These are phyloP conservation scores for Trematosphaeria pertusa DNA, from an alignment of 2,329 filamentous ascomycete species.

Conservation along the genomic window DNA sequence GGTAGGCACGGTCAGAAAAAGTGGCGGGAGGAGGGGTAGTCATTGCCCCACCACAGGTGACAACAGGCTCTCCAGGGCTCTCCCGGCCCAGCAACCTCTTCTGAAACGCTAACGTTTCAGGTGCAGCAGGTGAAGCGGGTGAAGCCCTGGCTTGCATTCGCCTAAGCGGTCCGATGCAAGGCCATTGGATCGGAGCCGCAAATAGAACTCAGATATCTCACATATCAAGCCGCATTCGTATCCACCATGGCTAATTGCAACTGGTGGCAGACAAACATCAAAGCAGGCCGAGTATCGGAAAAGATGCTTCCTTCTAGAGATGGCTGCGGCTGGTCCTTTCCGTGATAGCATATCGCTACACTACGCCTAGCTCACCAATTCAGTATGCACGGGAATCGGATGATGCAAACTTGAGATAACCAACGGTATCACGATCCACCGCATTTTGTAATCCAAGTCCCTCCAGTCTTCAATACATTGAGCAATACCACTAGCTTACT, in stretches of 20 bases:
- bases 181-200: constrained; percentile 9
- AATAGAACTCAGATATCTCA: background rate
- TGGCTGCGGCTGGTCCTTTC: too few relatives aligned
- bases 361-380: too few relatives aligned
- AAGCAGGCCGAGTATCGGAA: background rate
- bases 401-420: too few relatives aligned
- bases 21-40: constrained; percentile 1
- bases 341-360: too few relatives aligned
- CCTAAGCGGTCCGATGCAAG: constrained; percentile 4
- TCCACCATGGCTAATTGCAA: background rate
- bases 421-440: too few relatives aligned
- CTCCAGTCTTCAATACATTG: too few relatives aligned
- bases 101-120: constrained; percentile 22
- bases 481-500: too few relatives aligned
- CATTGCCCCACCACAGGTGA: constrained; percentile 8
- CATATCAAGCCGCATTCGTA: too few relatives aligned
- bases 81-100: constrained; percentile 6
- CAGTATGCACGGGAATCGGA: too few relatives aligned
- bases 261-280: constrained; percentile 8
- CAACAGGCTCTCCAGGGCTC: background rate
- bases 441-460: too few relatives aligned
- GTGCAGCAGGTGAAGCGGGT: too few relatives aligned
- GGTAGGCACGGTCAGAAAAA: background rate
- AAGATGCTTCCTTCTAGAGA: too few relatives aligned
- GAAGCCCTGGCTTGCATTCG: constrained; percentile 11